Evolutionary conservation across 805 yeast species (phyloP).

Genomic region (Myxozyma vanderwaltii): DNA sequence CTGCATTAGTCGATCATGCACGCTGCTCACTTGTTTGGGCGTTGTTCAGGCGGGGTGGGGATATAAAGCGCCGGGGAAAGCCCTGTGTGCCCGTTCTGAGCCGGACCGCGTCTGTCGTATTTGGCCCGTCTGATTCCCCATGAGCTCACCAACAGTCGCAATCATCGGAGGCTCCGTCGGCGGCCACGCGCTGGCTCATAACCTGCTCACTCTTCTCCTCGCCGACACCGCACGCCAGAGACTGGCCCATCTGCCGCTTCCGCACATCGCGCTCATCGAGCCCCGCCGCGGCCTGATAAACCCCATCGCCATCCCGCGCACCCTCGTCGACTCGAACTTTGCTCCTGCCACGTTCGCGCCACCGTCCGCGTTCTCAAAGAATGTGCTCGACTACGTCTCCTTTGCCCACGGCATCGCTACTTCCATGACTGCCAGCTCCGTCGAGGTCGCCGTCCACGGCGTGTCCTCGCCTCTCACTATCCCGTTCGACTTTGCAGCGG

Average conservation of each 20-base stretch:
- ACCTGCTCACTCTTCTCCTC: conserved; percentile 2
- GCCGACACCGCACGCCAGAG: background rate
- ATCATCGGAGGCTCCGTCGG: conserved; percentile 27
- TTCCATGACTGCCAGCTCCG: background rate
- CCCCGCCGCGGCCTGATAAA: conserved; percentile 22
- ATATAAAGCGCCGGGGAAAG: background rate
- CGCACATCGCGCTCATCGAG: conserved; percentile 21
- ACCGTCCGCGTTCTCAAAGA: conserved; percentile 6
- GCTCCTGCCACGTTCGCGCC: conserved; percentile 13
- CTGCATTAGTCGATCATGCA: too few relatives aligned
- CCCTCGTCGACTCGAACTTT: conserved; percentile 15
- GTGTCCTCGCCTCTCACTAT: background rate
- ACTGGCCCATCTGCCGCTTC: conserved; percentile 10
- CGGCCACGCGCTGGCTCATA: conserved; percentile 15
- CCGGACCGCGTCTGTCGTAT: background rate
- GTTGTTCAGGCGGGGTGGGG: background rate
- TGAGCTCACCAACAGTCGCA: conserved; percentile 13
- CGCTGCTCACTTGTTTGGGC: too few relatives aligned
- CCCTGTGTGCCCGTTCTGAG: background rate
- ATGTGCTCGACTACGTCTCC: conserved; percentile 17
- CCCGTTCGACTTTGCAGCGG: conserved; percentile 14
- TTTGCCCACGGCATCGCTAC: conserved; percentile 12
- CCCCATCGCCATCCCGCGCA: conserved; percentile 14
- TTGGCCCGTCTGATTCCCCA: background rate
- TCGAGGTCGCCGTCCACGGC: conserved; percentile 9